A percentile compares a stretch with the other conserved stretches of the same genome.
Conservation (phyloP, 73 alveolate genomes). For the Tetrahymena thermophila region DNA sequence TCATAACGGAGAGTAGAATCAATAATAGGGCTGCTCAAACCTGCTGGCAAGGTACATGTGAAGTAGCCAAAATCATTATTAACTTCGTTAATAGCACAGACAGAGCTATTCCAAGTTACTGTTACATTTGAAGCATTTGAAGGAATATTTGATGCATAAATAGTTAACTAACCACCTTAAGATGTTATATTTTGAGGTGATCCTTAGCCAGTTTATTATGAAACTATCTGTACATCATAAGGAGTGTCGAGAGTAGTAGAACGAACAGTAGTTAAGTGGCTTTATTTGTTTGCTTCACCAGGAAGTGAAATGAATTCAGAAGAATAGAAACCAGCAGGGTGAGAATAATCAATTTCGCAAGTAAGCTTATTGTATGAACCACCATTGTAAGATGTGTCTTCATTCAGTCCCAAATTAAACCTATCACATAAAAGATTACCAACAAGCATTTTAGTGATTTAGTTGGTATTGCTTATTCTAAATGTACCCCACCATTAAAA, state of each 20-base stretch:
- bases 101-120: not conserved
- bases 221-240: not conserved
- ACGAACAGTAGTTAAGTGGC: not conserved
- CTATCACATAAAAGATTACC: not conserved
- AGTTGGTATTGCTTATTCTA: slow-evolving; percentile 2
- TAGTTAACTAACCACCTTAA: not conserved
- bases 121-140: not conserved
- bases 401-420: not conserved
- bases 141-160: not conserved
- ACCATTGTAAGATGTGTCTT: not conserved
- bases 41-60: not conserved
- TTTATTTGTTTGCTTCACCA: not conserved
- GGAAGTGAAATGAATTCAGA: not conserved
- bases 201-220: not conserved
- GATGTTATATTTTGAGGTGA: not conserved
- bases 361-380: not conserved
- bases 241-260: not conserved
- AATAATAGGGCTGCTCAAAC: not conserved
- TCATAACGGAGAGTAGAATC: not conserved
- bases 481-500: slow-evolving; percentile 27
- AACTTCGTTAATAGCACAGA: not conserved
- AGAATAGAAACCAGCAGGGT: not conserved
- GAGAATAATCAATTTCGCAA: not conserved
- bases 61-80: not conserved
- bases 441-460: not conserved